Evolutionary conservation across 305 asterid species (phyloP).

Genomic region (Plantago coronopus): DNA sequence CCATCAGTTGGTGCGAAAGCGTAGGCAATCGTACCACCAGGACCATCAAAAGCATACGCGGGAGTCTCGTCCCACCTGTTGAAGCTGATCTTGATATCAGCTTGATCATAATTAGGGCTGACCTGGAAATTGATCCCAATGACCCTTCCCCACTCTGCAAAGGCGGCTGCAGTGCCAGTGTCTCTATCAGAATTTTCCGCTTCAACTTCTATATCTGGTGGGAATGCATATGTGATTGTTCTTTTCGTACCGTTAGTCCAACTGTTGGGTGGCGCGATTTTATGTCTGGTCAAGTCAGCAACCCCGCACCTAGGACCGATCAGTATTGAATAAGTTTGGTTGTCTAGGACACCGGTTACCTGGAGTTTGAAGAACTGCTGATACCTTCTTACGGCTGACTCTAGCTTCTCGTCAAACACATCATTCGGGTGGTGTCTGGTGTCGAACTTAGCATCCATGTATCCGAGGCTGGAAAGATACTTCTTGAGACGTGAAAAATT

Average conservation of each 20-base stretch:
- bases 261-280: not conserved
- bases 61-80: constrained; percentile 27
- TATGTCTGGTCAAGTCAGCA: constrained; percentile 8
- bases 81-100: constrained; percentile 34
- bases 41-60: constrained; percentile 10
- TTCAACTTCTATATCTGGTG: not conserved
- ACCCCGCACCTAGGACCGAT: constrained; percentile 27
- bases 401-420: constrained; percentile 26
- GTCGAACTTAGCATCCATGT: not conserved
- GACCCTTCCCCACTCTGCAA: constrained; percentile 9
- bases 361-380: constrained; percentile 25
- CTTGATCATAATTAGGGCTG: constrained; percentile 5
- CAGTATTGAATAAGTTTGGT: constrained; percentile 15
- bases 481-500: constrained; percentile 11
- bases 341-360: constrained; percentile 17
- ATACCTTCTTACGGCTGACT: constrained; percentile 18
- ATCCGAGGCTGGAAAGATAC: constrained; percentile 11
- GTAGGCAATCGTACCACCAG: not conserved
- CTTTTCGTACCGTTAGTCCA: constrained; percentile 19
- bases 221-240: constrained; percentile 24
- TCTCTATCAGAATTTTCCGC: not conserved
- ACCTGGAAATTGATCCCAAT: constrained; percentile 9
- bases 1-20: constrained; percentile 7
- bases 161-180: constrained; percentile 8
- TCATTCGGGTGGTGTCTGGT: not conserved